Base-by-base conservation (phyloP, 768 basidiomycete species). In the Suillus occidentalis region DNA sequence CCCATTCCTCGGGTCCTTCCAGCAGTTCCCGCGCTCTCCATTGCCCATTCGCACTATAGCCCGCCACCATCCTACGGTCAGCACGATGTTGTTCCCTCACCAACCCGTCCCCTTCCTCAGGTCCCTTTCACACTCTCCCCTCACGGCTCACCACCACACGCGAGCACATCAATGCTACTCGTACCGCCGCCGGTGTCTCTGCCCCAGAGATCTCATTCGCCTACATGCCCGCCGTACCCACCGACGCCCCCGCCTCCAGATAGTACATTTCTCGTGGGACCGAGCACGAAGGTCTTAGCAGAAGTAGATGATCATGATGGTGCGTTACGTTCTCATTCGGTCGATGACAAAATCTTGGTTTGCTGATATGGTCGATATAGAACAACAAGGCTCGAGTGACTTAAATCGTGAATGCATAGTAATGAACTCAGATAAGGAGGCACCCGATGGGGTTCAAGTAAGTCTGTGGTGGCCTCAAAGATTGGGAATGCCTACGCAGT, bases 241-340 rank as follows among this genome's bases (percentile, higher is more conserved):
- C 40, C 14, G 6, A 42, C 90, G 25, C 90, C 92, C 13, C 91
- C 91, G 16, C 40, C 40, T 43, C 20, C 8, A 49, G 9, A 22
- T n/a, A n/a, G 4, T 22, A 49, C n/a, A 49, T 25, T 78, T 18
- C 85, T 83, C 22, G 70, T 81, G 12, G 82, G 83, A 68, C 95
- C 92, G 1, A 95, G 92, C 73, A 89, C 86, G 43, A 97, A 96
- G 74, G 85, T 88, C 20, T 75, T 87, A 8, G 85, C 86, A 59
- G 80, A 80, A 56, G 55, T 22, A 10, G 65, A 75, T 25, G 28
- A 28, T 28, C 28, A 28, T 28, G 84, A 85, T 40, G 77, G 85
- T 85, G 68, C 63, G 85, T 81, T 62, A 39, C 34, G 45, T 25
- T 52, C 63, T 62, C 28, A 65, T 63, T 6, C 20, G 6, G 6